Evolutionary conservation across 192 early-diverging fungal species (phyloP).

Genomic region (Dissophora globulifera): DNA sequence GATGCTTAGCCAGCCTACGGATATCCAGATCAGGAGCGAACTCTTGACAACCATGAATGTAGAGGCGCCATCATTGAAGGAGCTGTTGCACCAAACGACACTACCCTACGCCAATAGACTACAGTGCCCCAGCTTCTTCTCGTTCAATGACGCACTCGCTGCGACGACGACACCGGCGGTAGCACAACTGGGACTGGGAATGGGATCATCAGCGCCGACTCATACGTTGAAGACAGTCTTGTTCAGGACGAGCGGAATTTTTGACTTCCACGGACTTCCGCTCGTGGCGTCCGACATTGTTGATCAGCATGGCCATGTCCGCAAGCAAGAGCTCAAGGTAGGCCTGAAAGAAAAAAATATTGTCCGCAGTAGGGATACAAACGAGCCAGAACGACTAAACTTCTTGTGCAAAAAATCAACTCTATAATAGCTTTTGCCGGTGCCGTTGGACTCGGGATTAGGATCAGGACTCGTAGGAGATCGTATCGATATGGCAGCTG

Average conservation of each 20-base stretch:
- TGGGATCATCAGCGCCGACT: background rate
- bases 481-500: background rate
- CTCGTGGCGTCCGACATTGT: slow-evolving; percentile 31
- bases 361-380: too few species aligned
- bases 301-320: slow-evolving; percentile 24
- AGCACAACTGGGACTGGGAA: slow-evolving; percentile 28
- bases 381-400: too few species aligned
- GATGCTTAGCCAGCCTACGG: slow-evolving; percentile 47
- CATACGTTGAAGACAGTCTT: slow-evolving; percentile 41
- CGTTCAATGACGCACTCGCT: slow-evolving; percentile 6
- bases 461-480: background rate
- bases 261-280: slow-evolving; percentile 19
- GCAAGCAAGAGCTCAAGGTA: slow-evolving; percentile 47
- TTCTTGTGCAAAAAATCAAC: too few species aligned
- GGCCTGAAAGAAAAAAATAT: too few species aligned
- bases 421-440: slow-evolving; percentile 37
- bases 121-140: slow-evolving; percentile 33
- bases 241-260: slow-evolving; percentile 36
- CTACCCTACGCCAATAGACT: slow-evolving; percentile 9
- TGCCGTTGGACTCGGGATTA: background rate
- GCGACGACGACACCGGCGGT: slow-evolving; percentile 2
- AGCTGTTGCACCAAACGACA: slow-evolving; percentile 6
- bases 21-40: slow-evolving; percentile 40
- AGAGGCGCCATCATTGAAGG: background rate
- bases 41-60: slow-evolving; percentile 6